A percentile compares a stretch with the other conserved stretches of the same genome.
Evolutionary conservation across 768 basidiomycete species (phyloP).

Genomic region (Suillus plorans): DNA sequence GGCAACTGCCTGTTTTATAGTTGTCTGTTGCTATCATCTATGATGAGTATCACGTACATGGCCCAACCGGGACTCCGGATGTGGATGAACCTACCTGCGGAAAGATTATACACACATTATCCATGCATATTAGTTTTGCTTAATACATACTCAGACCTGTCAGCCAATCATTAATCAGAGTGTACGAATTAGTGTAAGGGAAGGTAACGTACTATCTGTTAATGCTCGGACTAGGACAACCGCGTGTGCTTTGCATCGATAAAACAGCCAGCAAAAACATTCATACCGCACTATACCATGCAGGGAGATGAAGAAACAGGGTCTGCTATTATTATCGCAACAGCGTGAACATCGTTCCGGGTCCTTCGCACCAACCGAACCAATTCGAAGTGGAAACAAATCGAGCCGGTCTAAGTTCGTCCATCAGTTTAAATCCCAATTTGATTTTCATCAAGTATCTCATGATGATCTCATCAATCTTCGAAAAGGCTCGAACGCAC

Average conservation of each 20-base stretch:
- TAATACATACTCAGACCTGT: background rate
- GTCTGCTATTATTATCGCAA: background rate
- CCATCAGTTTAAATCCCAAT: constrained; percentile 2
- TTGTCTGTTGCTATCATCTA: background rate
- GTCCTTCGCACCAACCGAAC: background rate
- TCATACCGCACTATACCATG: constrained; percentile 11
- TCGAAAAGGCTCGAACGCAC: background rate
- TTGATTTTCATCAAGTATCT: constrained; percentile 1
- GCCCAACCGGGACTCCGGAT: constrained; percentile 5
- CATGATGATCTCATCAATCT: constrained; percentile 8
- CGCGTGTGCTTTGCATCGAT: background rate
- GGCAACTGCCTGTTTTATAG: constrained; percentile 22
- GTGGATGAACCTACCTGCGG: constrained; percentile 1
- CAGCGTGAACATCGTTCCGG: constrained; percentile 1
- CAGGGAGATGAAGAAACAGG: constrained; percentile 3
- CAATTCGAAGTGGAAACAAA: background rate
- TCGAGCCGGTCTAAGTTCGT: constrained; percentile 1
- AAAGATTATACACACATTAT: background rate
- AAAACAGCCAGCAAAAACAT: constrained; percentile 2
- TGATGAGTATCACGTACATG: constrained; percentile 3
- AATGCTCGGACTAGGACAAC: constrained; percentile 1
- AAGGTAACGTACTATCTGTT: background rate
- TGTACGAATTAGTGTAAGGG: constrained; percentile 9
- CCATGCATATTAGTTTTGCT: background rate
- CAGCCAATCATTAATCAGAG: constrained; percentile 4